Percentiles rank a stretch among this genome's conserved stretches.
phyloP scores from a whole-genome alignment of 371 early-diverging fungal genomes.

The Rhizopus sp. region DNA sequence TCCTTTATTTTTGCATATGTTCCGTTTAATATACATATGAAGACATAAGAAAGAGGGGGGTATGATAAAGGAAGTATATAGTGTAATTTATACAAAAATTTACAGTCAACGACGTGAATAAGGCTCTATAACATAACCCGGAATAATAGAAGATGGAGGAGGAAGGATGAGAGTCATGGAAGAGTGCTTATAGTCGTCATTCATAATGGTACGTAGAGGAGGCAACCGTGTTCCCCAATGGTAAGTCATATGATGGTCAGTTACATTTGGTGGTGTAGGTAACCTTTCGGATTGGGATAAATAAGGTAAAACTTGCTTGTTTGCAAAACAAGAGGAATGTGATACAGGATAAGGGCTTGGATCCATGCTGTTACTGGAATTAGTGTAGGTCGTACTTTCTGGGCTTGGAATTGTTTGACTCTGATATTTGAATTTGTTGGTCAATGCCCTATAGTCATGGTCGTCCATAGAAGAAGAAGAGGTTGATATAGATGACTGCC shows the following conservation, averaged over 20 bases:
- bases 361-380: background rate
- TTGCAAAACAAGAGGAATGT: slow-evolving; percentile 10
- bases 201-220: slow-evolving; percentile 29
- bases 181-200: slow-evolving; percentile 2
- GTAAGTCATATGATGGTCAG: background rate
- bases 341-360: background rate
- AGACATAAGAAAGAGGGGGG: too few relatives aligned
- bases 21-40: too few relatives aligned
- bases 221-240: slow-evolving; percentile 20
- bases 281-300: background rate
- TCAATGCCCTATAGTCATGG: background rate
- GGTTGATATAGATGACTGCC: background rate
- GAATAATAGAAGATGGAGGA: background rate
- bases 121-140: background rate
- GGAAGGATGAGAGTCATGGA: slow-evolving; percentile 2
- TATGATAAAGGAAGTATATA: too few relatives aligned
- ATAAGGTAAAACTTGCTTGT: background rate
- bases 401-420: background rate
- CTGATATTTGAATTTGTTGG: background rate
- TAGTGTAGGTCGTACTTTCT: background rate
- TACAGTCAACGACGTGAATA: background rate
- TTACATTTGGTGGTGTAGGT: slow-evolving; percentile 12
- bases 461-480: background rate
- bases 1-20: too few relatives aligned
- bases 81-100: too few relatives aligned